Percentiles rank a stretch among this genome's conserved stretches.
These are phyloP conservation scores for Glarea lozoyensis DNA, from an alignment of 495 filamentous ascomycete species.

Conservation along the genomic window DNA sequence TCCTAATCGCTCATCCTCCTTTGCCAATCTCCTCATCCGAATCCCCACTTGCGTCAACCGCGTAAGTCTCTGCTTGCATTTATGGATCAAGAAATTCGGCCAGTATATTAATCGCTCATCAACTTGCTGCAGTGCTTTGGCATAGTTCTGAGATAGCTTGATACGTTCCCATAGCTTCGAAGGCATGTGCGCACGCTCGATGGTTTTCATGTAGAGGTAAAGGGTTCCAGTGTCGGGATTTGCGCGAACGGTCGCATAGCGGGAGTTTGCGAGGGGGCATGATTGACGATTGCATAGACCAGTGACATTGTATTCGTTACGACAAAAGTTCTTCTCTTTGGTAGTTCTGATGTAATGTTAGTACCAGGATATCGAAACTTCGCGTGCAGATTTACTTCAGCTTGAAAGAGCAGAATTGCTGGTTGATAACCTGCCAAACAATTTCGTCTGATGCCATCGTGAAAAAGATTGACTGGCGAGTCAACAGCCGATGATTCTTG, in stretches of 20 bases:
- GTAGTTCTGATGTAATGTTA: conserved; percentile 54
- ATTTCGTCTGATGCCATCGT: conserved; percentile 86
- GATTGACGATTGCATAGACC: conserved; percentile 92
- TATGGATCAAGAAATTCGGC: conserved; percentile 92
- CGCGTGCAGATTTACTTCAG: conserved; percentile 58
- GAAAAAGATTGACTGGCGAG: not conserved
- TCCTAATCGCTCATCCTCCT: conserved; percentile 83
- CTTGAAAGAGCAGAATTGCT: conserved; percentile 96
- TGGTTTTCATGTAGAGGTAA: conserved; percentile 96
- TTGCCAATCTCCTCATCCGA: conserved; percentile 70
- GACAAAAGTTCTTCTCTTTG: conserved; percentile 89
- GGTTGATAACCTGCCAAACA: conserved; percentile 91
- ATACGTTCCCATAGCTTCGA: conserved; percentile 93
- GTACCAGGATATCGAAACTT: conserved; percentile 8
- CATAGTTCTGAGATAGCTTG: conserved; percentile 82
- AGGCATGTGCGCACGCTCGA: conserved; percentile 85
- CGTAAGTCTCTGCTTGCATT: conserved; percentile 96
- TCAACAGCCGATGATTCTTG: not conserved
- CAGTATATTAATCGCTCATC: conserved; percentile 88
- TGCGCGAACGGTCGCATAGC: conserved; percentile 88
- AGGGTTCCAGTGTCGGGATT: conserved; percentile 72
- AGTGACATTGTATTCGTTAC: conserved; percentile 91
- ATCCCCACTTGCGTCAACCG: conserved; percentile 89
- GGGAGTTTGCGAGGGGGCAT: conserved; percentile 90
- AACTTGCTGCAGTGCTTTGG: conserved; percentile 76